phyloP scores from a whole-genome alignment of 2,329 filamentous ascomycete genomes.

The Colletotrichum godetiae region DNA sequence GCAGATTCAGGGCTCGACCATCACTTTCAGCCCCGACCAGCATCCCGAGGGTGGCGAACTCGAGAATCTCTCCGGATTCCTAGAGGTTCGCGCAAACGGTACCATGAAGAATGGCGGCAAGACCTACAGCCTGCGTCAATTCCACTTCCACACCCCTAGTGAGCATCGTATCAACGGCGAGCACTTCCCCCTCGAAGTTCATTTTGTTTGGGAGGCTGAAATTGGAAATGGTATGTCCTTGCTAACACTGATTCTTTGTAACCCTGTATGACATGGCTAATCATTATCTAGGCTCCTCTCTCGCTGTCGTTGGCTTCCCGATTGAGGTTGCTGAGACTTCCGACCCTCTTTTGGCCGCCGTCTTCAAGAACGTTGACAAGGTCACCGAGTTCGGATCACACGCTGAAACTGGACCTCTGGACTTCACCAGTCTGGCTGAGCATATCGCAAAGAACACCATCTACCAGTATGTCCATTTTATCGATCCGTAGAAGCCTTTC shows the following conservation, averaged over 20 bases:
- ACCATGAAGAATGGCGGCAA: constrained; percentile 53
- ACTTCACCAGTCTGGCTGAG: constrained; percentile 54
- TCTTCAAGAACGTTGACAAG: constrained; percentile 51
- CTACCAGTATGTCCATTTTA: constrained; percentile 47
- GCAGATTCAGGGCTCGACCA: constrained; percentile 42
- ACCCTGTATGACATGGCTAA: constrained; percentile 33
- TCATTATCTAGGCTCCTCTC: constrained; percentile 39
- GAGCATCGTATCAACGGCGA: constrained; percentile 65
- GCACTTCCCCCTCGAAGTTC: constrained; percentile 53
- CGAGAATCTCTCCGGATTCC: constrained; percentile 63
- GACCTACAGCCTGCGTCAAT: constrained; percentile 60
- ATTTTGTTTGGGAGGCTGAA: constrained; percentile 53
- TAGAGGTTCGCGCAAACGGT: constrained; percentile 62
- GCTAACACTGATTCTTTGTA: neutral
- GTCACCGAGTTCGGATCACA: constrained; percentile 52
- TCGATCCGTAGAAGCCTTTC: too few species aligned
- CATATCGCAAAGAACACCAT: constrained; percentile 52
- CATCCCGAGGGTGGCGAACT: constrained; percentile 52
- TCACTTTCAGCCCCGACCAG: constrained; percentile 50
- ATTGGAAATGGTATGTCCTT: constrained; percentile 37
- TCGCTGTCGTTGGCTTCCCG: constrained; percentile 52
- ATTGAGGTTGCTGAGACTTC: constrained; percentile 46
- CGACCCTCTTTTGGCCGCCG: constrained; percentile 47
- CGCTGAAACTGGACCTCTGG: constrained; percentile 50
- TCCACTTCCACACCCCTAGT: constrained; percentile 71